Evolutionary conservation across 441 rosid species (phyloP), one percentile per base, ranked within the genome.

Genomic region (Gossypium lobatum): DNA sequence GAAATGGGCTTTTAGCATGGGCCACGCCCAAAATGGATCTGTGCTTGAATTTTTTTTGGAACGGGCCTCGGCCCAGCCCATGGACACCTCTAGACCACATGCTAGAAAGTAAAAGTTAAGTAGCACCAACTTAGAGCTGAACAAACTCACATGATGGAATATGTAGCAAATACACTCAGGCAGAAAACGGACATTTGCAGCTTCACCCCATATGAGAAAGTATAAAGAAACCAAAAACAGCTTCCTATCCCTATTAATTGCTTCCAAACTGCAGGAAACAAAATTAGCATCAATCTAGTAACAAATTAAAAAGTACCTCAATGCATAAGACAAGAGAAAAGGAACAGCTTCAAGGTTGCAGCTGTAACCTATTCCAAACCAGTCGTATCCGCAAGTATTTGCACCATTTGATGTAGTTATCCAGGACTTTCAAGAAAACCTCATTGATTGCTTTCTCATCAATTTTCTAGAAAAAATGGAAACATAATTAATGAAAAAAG

Each of bases 131-230:
- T 4, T 48, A 50, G 59, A 26, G 71, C 37, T 16, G 50, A 45
- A 57, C 64, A 78, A 69, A 71, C 98, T 93, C 90, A 96, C 99
- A 77, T 86, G 78, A 83, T 96, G 99, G 85, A 96, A 96, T 75
- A 96, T 88, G 78, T 96, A 96, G 89, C 99, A 96, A 79, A 96
- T 83, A 83, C 98, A 92, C 80, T 96, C 99, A 1, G 99, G 99
- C 81, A 96, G 98, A 84, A 93, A 96, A 75, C 99, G 97, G 81
- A 92, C 89, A 84, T 96, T 96, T 79, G 98, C 99, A 81, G 98
- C 98, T 87, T 96, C 99, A 46, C 99, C 99, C 99, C 99, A 96
- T 77, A 96, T 86, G 37, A 92, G 93, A 79, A 91, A 93, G 85
- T 96, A 96, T 61, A 96, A 84, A 42, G 99, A 94, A 80, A 96